Conservation (phyloP, 1,139 yeast genomes). For the Casaregolazyma suthepensis region DNA sequence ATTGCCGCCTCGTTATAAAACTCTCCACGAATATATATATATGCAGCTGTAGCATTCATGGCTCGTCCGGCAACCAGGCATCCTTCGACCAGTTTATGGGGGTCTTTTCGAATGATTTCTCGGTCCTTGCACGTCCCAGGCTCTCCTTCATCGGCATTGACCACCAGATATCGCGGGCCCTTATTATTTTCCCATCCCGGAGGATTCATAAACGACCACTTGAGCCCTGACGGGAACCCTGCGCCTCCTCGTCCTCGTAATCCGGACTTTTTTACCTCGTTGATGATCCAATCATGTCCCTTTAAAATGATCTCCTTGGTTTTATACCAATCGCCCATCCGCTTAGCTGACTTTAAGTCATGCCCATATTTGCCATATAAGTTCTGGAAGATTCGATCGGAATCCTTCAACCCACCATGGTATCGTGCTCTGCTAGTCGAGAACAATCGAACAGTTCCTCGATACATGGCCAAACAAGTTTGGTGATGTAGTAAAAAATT, state of each 20-base stretch:
- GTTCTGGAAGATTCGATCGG: slow-evolving; percentile 82
- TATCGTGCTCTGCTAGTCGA: slow-evolving; percentile 27
- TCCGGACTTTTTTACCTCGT: slow-evolving; percentile 78
- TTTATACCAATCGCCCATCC: slow-evolving; percentile 87
- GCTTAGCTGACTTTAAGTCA: slow-evolving; percentile 65
- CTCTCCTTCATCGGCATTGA: slow-evolving; percentile 91
- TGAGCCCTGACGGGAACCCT: slow-evolving; percentile 84
- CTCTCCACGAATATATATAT: slow-evolving; percentile 84
- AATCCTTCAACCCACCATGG: slow-evolving; percentile 74
- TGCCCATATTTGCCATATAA: slow-evolving; percentile 68
- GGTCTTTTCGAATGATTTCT: slow-evolving; percentile 83
- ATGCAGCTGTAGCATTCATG: slow-evolving; percentile 90
- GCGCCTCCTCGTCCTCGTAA: slow-evolving; percentile 92
- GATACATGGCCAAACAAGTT: slow-evolving; percentile 6
- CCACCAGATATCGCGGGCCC: slow-evolving; percentile 81
- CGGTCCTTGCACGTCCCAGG: slow-evolving; percentile 92
- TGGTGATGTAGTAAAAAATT: slow-evolving; percentile 6
- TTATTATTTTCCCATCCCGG: slow-evolving; percentile 88
- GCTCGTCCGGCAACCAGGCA: slow-evolving; percentile 83
- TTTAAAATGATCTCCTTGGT: slow-evolving; percentile 76
- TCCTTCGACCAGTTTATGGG: slow-evolving; percentile 84
- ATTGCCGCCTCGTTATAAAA: slow-evolving; percentile 70
- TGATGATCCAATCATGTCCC: slow-evolving; percentile 85
- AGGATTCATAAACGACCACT: slow-evolving; percentile 92
- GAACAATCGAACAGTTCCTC: slow-evolving; percentile 10